These are phyloP conservation scores for Beta macrorhiza DNA, from an alignment of 179 eudicot species.

Conservation along the genomic window DNA sequence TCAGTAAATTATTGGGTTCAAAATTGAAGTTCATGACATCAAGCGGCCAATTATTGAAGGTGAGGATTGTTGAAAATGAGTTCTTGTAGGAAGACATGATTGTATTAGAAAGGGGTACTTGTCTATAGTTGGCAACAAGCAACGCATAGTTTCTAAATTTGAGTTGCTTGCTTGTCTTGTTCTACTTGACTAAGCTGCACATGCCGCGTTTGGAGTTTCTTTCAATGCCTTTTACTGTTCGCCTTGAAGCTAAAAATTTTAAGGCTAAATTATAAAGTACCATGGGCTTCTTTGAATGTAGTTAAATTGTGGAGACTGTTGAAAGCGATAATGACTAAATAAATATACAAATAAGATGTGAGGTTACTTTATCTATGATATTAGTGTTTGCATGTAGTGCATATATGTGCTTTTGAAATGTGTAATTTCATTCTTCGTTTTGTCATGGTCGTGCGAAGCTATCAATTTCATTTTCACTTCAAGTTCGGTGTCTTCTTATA, in stretches of 20 bases:
- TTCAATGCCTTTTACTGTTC: neutral
- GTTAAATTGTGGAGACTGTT: neutral
- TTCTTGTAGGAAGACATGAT: neutral
- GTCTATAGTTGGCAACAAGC: constrained; percentile 8
- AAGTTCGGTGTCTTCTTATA: neutral
- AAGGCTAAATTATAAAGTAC: neutral
- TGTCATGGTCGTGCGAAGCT: neutral
- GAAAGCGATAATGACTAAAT: too few relatives aligned
- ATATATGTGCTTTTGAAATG: neutral
- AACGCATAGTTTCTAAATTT: neutral
- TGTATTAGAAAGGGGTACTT: neutral
- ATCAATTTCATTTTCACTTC: neutral
- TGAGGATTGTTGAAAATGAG: constrained; percentile 30
- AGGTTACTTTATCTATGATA: neutral
- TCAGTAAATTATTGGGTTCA: constrained; percentile 54
- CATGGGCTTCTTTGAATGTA: neutral
- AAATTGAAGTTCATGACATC: constrained; percentile 59
- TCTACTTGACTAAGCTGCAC: neutral
- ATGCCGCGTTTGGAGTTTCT: neutral
- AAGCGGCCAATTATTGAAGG: constrained; percentile 62
- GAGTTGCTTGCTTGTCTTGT: neutral
- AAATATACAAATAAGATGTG: neutral
- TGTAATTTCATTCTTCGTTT: neutral
- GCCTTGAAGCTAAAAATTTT: too few relatives aligned
- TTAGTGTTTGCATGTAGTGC: neutral